phyloP scores from a whole-genome alignment of 129 eudicot genomes.

The Escallonia rubra region DNA sequence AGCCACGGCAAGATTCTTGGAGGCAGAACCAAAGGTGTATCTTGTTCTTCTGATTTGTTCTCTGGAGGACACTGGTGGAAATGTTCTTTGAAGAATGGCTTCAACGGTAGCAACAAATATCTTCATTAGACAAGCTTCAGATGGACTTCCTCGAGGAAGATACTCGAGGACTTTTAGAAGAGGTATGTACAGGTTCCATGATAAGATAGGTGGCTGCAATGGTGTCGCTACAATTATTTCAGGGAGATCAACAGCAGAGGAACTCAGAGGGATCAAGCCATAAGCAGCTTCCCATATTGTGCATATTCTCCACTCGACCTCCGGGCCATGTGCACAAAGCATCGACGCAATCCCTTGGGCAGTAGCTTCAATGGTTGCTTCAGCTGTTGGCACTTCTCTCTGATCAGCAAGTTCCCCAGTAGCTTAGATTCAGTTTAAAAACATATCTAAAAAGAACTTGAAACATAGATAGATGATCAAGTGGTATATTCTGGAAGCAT shows the following conservation, averaged over 20 bases:
- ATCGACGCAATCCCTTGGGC: slow-evolving; percentile 97
- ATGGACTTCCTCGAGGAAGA: slow-evolving; percentile 97
- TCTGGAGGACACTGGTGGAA: slow-evolving; percentile 65
- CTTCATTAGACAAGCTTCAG: slow-evolving; percentile 97
- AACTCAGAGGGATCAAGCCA: slow-evolving; percentile 86
- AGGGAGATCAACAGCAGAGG: slow-evolving; percentile 87
- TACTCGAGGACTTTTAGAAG: slow-evolving; percentile 92
- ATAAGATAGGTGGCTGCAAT: slow-evolving; percentile 82
- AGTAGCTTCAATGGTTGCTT: slow-evolving; percentile 94
- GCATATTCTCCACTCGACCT: slow-evolving; percentile 99
- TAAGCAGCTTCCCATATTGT: slow-evolving; percentile 99
- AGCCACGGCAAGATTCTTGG: slow-evolving; percentile 94
- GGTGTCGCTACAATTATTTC: slow-evolving; percentile 97
- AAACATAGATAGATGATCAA: neutral
- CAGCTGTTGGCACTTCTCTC: slow-evolving; percentile 76
- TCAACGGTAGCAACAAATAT: slow-evolving; percentile 96
- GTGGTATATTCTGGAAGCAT: neutral
- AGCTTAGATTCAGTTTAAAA: neutral
- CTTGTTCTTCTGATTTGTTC: slow-evolving; percentile 55
- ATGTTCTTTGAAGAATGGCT: slow-evolving; percentile 88
- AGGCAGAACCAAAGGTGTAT: slow-evolving; percentile 61
- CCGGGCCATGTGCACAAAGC: slow-evolving; percentile 98
- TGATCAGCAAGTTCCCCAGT: slow-evolving; percentile 19
- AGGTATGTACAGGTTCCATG: slow-evolving; percentile 94
- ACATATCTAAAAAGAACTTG: neutral